A percentile compares a stretch with the other conserved stretches of the same genome.
These are phyloP conservation scores for Lanmaoa rubissima DNA, from an alignment of 768 basidiomycete species.

Conservation along the genomic window DNA sequence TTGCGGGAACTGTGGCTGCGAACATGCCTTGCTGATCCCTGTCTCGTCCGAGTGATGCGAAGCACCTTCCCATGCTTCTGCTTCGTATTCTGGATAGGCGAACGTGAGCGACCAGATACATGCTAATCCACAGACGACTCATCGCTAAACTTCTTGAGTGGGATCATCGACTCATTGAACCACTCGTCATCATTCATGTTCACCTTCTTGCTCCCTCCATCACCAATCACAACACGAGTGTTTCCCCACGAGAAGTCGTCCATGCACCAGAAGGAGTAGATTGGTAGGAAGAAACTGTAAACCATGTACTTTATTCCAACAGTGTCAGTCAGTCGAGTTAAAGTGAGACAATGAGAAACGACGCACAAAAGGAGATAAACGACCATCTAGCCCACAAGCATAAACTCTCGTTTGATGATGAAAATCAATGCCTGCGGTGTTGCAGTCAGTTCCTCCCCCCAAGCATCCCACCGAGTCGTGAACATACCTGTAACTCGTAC, in stretches of 20 bases:
- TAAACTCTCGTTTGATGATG: slow-evolving; percentile 95
- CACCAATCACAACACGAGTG: slow-evolving; percentile 89
- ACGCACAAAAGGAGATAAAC: slow-evolving; percentile 90
- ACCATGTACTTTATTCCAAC: slow-evolving; percentile 68
- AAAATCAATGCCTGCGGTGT: slow-evolving; percentile 76
- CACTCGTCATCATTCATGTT: slow-evolving; percentile 93
- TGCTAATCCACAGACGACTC: slow-evolving; percentile 29
- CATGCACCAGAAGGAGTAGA: slow-evolving; percentile 99
- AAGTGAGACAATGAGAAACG: background rate
- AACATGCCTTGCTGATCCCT: slow-evolving; percentile 63
- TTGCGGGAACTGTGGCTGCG: slow-evolving; percentile 49
- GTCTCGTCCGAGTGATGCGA: slow-evolving; percentile 75
- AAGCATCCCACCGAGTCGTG: background rate
- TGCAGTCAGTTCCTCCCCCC: background rate
- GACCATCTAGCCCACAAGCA: slow-evolving; percentile 97
- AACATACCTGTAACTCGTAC: slow-evolving; percentile 83
- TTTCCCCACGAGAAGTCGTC: slow-evolving; percentile 97
- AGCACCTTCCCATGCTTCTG: slow-evolving; percentile 85
- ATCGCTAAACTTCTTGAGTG: slow-evolving; percentile 97
- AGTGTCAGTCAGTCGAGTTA: background rate
- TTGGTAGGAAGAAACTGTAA: slow-evolving; percentile 92
- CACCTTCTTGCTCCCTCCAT: slow-evolving; percentile 93
- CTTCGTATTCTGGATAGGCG: slow-evolving; percentile 78
- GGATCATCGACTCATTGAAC: slow-evolving; percentile 97
- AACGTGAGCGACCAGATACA: slow-evolving; percentile 7